Evolutionary conservation across 2,329 filamentous ascomycete genomes (phyloP).

Genomic region (Aspergillus quadricinctus): DNA sequence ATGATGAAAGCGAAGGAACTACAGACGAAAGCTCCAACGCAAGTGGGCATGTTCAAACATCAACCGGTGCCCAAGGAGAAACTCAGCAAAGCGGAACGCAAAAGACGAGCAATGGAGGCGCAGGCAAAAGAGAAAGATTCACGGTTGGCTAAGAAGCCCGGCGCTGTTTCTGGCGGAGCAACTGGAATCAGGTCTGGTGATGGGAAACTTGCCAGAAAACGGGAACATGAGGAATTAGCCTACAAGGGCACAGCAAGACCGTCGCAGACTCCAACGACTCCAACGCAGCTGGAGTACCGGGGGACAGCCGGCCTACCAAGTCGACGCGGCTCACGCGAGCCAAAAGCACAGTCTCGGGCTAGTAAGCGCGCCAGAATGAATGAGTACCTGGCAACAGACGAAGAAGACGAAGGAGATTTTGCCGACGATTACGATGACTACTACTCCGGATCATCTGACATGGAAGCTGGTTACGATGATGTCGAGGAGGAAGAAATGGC

Average conservation of each 20-base stretch:
- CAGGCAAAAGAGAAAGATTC: slow-evolving; percentile 38
- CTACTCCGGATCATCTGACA: slow-evolving; percentile 46
- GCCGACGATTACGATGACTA: slow-evolving; percentile 39
- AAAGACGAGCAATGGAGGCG: slow-evolving; percentile 39
- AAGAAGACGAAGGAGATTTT: slow-evolving; percentile 44
- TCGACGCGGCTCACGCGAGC: slow-evolving; percentile 23
- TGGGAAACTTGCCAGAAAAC: slow-evolving; percentile 25
- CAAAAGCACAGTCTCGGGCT: slow-evolving; percentile 18
- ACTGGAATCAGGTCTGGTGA: slow-evolving; percentile 17
- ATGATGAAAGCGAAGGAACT: slow-evolving; percentile 56
- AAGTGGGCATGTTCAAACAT: slow-evolving; percentile 53
- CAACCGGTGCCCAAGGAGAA: slow-evolving; percentile 52
- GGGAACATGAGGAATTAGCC: slow-evolving; percentile 26
- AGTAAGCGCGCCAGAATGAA: slow-evolving; percentile 30
- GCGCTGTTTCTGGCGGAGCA: slow-evolving; percentile 14
- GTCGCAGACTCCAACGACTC: slow-evolving; percentile 19
- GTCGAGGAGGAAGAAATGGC: slow-evolving; percentile 43
- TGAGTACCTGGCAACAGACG: slow-evolving; percentile 45
- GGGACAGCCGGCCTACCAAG: slow-evolving; percentile 39
- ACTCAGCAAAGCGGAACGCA: slow-evolving; percentile 52
- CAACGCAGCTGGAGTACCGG: slow-evolving; percentile 31
- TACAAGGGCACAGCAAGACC: slow-evolving; percentile 40
- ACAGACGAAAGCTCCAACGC: slow-evolving; percentile 42
- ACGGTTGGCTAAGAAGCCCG: slow-evolving; percentile 27
- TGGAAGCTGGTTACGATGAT: slow-evolving; percentile 48